Evolutionary conservation across 345 rosid genomes (phyloP).

Genomic region (Sisymbrium irio): DNA sequence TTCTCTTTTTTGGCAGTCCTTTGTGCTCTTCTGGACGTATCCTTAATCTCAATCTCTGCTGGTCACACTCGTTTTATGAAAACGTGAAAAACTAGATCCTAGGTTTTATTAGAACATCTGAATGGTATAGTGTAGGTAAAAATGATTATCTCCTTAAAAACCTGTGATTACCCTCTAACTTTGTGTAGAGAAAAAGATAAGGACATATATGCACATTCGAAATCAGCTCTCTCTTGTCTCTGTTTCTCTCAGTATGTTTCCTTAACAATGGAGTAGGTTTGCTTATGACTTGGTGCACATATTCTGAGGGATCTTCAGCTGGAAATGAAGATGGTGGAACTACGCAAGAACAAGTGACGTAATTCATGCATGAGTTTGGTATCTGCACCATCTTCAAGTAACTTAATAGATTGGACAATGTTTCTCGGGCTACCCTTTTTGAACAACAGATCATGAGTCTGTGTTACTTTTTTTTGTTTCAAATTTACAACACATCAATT

Average conservation of each 20-base stretch:
- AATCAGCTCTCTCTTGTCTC: slow-evolving; percentile 2
- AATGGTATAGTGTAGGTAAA: not conserved
- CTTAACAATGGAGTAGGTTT: slow-evolving; percentile 63
- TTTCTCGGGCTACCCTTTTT: not conserved
- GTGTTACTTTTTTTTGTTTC: not conserved
- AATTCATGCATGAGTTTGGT: not conserved
- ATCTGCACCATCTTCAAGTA: slow-evolving; percentile 9
- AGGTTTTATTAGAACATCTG: not conserved
- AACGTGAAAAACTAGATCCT: not conserved
- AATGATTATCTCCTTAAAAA: not conserved
- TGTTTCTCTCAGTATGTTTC: slow-evolving; percentile 29
- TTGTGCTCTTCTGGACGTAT: slow-evolving; percentile 99
- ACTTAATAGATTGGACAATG: slow-evolving; percentile 7
- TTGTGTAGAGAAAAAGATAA: not conserved
- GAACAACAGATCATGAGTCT: slow-evolving; percentile 5
- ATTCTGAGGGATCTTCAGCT: slow-evolving; percentile 52
- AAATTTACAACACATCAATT: not conserved
- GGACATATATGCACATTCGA: not conserved
- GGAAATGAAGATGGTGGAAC: slow-evolving; percentile 18
- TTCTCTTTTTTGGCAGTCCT: slow-evolving; percentile 66
- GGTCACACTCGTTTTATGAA: not conserved
- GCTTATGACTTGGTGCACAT: slow-evolving; percentile 97
- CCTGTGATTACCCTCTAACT: not conserved
- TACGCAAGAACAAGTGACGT: not conserved
- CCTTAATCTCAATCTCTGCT: slow-evolving; percentile 13